Base-by-base conservation (phyloP, 2,329 filamentous ascomycete genomes). In the Fusarium vanettenii region DNA sequence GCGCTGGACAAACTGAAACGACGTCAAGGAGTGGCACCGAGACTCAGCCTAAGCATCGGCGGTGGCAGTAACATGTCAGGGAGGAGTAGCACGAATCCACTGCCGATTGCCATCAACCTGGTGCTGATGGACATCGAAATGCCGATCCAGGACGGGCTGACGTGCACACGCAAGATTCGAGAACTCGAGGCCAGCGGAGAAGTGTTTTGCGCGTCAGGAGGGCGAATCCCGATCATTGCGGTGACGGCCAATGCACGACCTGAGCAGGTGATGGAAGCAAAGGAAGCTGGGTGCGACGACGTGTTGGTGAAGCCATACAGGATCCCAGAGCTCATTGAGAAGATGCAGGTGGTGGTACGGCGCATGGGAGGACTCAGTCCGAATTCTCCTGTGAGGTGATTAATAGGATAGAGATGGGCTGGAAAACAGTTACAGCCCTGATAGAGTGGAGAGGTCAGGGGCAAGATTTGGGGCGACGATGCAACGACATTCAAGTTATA, bases 81-180 rank as follows among this genome's bases (percentile, higher is more conserved):
- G 22, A 73, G 72, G 66, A 71, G 33, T 43, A 71, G 60, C 18
- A 45, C 69, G 11, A 69, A 73, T 39, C 60, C 72, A 5, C 41
- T 66, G 10, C 74, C 76, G 7, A 74, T 86, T 29, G 83, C 85
- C 1, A 82, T 92, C 27, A 89, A 89, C 60, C 85, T 94, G 6
- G 89, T 94, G 20, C 85, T 94, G 22, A 94, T 94, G 92, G 93
- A 94, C 76, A 90, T 93, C 75, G 92, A 94, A 79, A 94, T 94
- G 92, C 92, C 92, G 2, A 83, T 94, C 18, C 92, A 93, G 86
- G 92, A 94, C 75, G 93, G 93, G 0, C 83, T 93, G 66, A 90
- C 90, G 2, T 93, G 92, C 78, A 92, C 91, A 14, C 86, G 87
- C 35, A 86, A 87, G 50, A 93, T 95, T 65, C 87, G 93, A 18